Conservation (phyloP, 805 yeast species). For the Martiniozyma abietophila region DNA sequence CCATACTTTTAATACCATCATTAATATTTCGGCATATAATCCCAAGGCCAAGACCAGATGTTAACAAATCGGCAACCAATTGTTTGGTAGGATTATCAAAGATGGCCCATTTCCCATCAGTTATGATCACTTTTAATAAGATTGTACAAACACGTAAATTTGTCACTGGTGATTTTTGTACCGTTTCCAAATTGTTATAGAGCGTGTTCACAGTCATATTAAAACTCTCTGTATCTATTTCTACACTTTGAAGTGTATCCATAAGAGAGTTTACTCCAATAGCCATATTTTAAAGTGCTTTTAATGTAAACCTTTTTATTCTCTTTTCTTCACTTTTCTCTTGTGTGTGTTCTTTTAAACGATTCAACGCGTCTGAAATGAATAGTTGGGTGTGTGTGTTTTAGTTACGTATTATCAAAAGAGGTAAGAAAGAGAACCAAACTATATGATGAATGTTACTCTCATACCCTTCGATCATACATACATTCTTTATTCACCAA, state of each 20-base stretch:
- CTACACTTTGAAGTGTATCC: neutral
- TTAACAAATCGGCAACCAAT: conserved; percentile 8
- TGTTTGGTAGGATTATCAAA: conserved; percentile 6
- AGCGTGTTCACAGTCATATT: conserved; percentile 1
- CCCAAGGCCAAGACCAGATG: conserved; percentile 19
- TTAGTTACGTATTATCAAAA: too few species aligned
- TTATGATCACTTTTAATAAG: conserved; percentile 1
- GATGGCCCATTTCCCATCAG: conserved; percentile 7
- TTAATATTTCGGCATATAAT: conserved; percentile 10
- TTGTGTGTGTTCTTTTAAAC: too few species aligned
- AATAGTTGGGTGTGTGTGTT: too few species aligned
- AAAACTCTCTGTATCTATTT: neutral
- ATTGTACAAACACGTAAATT: neutral
- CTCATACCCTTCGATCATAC: conserved; percentile 74
- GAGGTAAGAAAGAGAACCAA: too few species aligned
- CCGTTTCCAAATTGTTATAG: neutral
- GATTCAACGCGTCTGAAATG: too few species aligned
- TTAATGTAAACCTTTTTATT: neutral
- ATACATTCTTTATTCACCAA: conserved; percentile 67
- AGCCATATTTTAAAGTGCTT: neutral
- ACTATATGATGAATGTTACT: conserved; percentile 1
- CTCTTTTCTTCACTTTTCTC: too few species aligned
- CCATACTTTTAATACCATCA: too few species aligned
- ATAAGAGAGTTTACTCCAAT: conserved; percentile 1
- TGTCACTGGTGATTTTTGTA: neutral